These are phyloP conservation scores for Spongospora subterranea DNA, from an alignment of 208 protist species.

Conservation along the genomic window DNA sequence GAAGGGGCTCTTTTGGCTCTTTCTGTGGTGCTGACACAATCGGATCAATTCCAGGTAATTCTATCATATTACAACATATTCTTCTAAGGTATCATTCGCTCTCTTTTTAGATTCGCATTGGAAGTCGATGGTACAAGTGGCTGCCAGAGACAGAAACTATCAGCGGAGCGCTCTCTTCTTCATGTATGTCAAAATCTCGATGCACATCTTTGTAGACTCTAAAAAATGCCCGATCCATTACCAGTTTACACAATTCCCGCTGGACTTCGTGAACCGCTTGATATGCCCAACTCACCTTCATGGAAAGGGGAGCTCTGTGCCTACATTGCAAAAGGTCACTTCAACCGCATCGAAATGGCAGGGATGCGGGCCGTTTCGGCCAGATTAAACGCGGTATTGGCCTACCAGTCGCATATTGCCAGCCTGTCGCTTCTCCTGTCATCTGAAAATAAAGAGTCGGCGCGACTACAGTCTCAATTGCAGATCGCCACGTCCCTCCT, in stretches of 20 bases:
- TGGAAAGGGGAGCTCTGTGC: slow-evolving; percentile 6
- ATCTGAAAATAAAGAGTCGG: neutral
- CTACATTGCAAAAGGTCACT: neutral
- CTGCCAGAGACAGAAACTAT: neutral
- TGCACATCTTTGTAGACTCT: neutral
- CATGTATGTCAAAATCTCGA: neutral
- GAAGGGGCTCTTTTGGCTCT: slow-evolving; percentile 26
- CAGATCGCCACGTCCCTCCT: neutral
- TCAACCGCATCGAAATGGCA: neutral
- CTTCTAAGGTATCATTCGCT: neutral
- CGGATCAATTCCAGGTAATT: slow-evolving; percentile 14
- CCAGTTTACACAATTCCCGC: neutral
- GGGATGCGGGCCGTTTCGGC: neutral
- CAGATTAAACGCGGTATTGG: neutral
- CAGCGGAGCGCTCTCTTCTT: neutral
- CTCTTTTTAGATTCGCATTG: slow-evolving; percentile 33
- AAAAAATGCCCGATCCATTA: too few species aligned
- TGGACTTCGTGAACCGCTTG: neutral
- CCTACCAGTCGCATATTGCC: neutral
- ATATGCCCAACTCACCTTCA: neutral
- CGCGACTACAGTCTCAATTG: slow-evolving; percentile 10
- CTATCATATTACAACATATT: neutral
- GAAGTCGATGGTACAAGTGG: neutral
- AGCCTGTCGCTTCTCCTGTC: neutral
- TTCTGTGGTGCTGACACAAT: slow-evolving; percentile 11